Conservation (phyloP, 2,329 filamentous ascomycete species). For the Cladosporium sp. region DNA sequence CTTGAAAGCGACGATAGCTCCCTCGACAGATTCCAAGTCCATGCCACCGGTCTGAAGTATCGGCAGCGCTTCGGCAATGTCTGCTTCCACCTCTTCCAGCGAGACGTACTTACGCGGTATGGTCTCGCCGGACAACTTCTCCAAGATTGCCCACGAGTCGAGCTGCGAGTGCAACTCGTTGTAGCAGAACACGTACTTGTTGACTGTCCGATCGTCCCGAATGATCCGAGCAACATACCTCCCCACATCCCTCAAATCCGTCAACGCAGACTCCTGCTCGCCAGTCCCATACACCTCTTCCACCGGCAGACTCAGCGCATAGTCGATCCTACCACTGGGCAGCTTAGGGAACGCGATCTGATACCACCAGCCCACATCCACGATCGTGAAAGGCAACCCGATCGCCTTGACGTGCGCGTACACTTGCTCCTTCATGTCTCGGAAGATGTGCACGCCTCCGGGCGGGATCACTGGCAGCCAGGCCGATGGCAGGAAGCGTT, state of each 20-base stretch:
- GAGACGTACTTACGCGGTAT: slow-evolving; percentile 37
- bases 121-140: slow-evolving; percentile 53
- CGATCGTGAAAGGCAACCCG: slow-evolving; percentile 57
- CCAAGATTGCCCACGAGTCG: slow-evolving; percentile 50
- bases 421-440: slow-evolving; percentile 52
- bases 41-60: slow-evolving; percentile 26
- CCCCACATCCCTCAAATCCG: slow-evolving; percentile 57
- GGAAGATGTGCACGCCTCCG: slow-evolving; percentile 45
- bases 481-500: slow-evolving; percentile 57
- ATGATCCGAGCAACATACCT: slow-evolving; percentile 55
- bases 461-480: slow-evolving; percentile 46
- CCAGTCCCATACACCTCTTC: slow-evolving; percentile 51
- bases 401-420: slow-evolving; percentile 53
- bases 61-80: slow-evolving; percentile 40
- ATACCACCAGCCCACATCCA: slow-evolving; percentile 64
- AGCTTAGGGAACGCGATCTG: slow-evolving; percentile 51
- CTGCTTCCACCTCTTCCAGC: slow-evolving; percentile 40
- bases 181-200: slow-evolving; percentile 55
- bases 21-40: slow-evolving; percentile 37
- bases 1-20: slow-evolving; percentile 33
- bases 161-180: slow-evolving; percentile 51
- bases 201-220: slow-evolving; percentile 55
- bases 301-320: slow-evolving; percentile 41
- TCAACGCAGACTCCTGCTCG: slow-evolving; percentile 47
- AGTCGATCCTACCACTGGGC: slow-evolving; percentile 51